Evolutionary conservation across 257 asterid genomes (phyloP).

Genomic region (Verbena officinalis): DNA sequence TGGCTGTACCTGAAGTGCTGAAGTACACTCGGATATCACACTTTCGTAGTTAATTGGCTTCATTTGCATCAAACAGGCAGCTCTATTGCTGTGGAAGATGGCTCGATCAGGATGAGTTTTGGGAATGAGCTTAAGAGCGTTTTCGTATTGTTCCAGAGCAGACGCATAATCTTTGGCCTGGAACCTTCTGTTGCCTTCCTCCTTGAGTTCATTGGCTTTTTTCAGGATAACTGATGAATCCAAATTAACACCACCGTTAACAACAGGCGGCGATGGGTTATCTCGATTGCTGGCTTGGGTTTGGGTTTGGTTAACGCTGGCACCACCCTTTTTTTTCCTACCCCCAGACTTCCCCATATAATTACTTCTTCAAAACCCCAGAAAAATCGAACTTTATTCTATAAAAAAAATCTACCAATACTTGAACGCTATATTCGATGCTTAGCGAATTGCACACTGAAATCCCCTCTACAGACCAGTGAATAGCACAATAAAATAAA

Average conservation of each 20-base stretch:
- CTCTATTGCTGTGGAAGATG: conserved; percentile 88
- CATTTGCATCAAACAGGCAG: conserved; percentile 98
- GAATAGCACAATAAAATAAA: not conserved
- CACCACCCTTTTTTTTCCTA: conserved; percentile 75
- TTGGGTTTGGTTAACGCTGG: conserved; percentile 39
- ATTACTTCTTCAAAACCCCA: conserved; percentile 17
- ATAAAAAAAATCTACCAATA: not conserved
- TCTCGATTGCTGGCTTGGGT: conserved; percentile 43
- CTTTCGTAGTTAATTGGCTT: conserved; percentile 86
- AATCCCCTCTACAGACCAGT: not conserved
- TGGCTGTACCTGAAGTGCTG: conserved; percentile 87
- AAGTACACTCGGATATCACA: conserved; percentile 77
- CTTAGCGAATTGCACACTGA: conserved; percentile 10
- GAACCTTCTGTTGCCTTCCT: conserved; percentile 87
- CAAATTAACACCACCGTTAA: conserved; percentile 61
- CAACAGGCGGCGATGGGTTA: conserved; percentile 44
- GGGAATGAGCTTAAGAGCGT: conserved; percentile 78
- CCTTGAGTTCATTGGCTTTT: conserved; percentile 91
- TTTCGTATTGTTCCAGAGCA: conserved; percentile 81
- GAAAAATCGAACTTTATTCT: conserved; percentile 35
- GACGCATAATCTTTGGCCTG: conserved; percentile 78
- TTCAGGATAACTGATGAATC: conserved; percentile 65
- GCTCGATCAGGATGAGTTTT: conserved; percentile 87
- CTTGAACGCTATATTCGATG: not conserved
- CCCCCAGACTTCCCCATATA: conserved; percentile 93